Evolutionary conservation across 208 protist species (phyloP).

Genomic region (Endotrypanum monterogeii): DNA sequence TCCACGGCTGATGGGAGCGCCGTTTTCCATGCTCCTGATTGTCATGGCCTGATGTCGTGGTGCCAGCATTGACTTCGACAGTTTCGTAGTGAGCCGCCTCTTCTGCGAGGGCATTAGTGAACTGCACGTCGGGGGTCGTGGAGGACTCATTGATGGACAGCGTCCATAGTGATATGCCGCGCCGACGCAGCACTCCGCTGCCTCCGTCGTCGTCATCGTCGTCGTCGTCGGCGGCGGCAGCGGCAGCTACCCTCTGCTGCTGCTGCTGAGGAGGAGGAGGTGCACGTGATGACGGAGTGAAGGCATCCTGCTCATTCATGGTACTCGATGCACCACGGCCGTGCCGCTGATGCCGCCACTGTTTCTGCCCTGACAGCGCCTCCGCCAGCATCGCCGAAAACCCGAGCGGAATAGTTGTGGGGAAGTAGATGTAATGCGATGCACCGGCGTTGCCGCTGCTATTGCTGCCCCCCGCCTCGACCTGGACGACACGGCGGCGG

Average conservation of each 20-base stretch:
- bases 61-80: neutral
- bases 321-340: neutral
- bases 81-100: conserved; percentile 7
- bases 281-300: neutral
- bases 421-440: conserved; percentile 22
- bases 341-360: conserved; percentile 11
- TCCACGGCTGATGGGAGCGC: conserved; percentile 45
- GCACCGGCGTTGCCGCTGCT: neutral
- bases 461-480: neutral
- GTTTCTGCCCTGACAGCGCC: conserved; percentile 15
- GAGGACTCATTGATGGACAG: conserved; percentile 22
- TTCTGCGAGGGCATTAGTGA: conserved; percentile 10
- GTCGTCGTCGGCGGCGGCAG: neutral
- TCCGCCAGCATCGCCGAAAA: conserved; percentile 29
- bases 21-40: neutral
- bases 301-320: neutral
- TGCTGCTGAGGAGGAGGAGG: neutral
- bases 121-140: conserved; percentile 24
- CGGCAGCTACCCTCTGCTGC: no score
- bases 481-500: conserved; percentile 23
- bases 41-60: neutral
- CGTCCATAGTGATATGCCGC: conserved; percentile 19
- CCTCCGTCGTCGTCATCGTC: conserved; percentile 3
- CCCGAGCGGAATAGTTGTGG: conserved; percentile 45
- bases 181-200: conserved; percentile 6